Evolutionary conservation across 371 early-diverging fungal genomes (phyloP).

Genomic region (Lichtheimia ramosa): DNA sequence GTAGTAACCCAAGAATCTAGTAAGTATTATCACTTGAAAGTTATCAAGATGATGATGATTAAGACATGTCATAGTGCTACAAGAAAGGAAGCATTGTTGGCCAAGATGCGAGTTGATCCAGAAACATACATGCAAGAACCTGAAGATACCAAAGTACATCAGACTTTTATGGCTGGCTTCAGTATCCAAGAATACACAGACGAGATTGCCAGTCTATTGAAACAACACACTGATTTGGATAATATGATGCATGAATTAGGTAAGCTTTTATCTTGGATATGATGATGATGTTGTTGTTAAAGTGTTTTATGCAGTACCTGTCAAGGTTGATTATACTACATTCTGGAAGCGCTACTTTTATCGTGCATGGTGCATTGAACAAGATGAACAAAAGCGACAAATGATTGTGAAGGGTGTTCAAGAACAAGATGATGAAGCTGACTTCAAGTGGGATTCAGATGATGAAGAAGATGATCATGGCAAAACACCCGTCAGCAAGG

Average conservation of each 20-base stretch:
- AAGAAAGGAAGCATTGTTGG: slow-evolving; percentile 42
- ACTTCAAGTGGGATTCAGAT: slow-evolving; percentile 52
- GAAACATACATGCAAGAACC: slow-evolving; percentile 24
- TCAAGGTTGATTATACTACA: slow-evolving; percentile 39
- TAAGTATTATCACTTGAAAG: not conserved
- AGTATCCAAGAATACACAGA: slow-evolving; percentile 45
- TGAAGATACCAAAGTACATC: slow-evolving; percentile 16
- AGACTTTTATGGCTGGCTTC: slow-evolving; percentile 25
- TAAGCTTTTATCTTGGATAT: slow-evolving; percentile 6
- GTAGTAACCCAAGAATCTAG: slow-evolving; percentile 6
- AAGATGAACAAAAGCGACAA: slow-evolving; percentile 47
- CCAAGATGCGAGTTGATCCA: slow-evolving; percentile 37
- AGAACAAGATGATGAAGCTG: slow-evolving; percentile 31
- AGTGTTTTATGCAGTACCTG: slow-evolving; percentile 26
- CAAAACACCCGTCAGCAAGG: not conserved
- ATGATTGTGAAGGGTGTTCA: slow-evolving; percentile 32
- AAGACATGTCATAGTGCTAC: slow-evolving; percentile 25
- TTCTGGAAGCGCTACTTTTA: slow-evolving; percentile 55
- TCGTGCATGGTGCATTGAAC: slow-evolving; percentile 44
- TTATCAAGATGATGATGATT: slow-evolving; percentile 21
- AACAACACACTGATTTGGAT: slow-evolving; percentile 33
- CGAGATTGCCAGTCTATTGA: slow-evolving; percentile 38
- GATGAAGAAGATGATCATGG: slow-evolving; percentile 32
- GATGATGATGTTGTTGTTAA: not conserved
- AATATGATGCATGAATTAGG: slow-evolving; percentile 43